Evolutionary conservation across 345 rosid genomes (phyloP).

Genomic region (Lepidium sativum): DNA sequence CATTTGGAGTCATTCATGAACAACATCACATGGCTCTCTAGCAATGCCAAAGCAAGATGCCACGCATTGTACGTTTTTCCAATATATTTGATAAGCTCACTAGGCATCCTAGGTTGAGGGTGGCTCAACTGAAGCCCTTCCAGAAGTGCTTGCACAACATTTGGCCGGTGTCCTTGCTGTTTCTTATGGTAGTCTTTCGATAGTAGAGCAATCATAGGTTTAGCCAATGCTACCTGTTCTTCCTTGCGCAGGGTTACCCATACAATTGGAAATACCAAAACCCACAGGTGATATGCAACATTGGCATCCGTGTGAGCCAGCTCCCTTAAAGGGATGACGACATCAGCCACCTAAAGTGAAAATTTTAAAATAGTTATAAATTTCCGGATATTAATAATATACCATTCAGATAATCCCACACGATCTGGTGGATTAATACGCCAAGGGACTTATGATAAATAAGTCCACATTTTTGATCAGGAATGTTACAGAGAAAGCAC

Average conservation of each 20-base stretch:
- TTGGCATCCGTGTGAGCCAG: slow-evolving; percentile 89
- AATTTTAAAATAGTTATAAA: not conserved
- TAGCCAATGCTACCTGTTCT: slow-evolving; percentile 78
- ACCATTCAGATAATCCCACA: not conserved
- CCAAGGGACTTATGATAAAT: not conserved
- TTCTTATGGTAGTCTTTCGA: slow-evolving; percentile 96
- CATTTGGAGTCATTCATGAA: slow-evolving; percentile 85
- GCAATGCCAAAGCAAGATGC: slow-evolving; percentile 87
- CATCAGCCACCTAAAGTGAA: slow-evolving; percentile 69
- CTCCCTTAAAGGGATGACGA: slow-evolving; percentile 84
- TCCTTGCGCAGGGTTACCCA: slow-evolving; percentile 92
- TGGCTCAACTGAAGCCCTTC: slow-evolving; percentile 98
- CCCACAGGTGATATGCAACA: slow-evolving; percentile 98
- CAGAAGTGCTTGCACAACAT: slow-evolving; percentile 97
- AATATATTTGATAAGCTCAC: slow-evolving; percentile 93
- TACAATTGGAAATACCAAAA: slow-evolving; percentile 93
- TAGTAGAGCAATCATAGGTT: slow-evolving; percentile 77
- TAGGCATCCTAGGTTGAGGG: slow-evolving; percentile 98
- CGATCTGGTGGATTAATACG: not conserved
- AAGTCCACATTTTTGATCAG: slow-evolving; percentile 3
- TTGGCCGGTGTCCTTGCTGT: slow-evolving; percentile 91
- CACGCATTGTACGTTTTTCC: slow-evolving; percentile 98
- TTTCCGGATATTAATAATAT: not conserved
- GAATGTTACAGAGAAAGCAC: slow-evolving; percentile 7
- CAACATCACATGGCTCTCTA: slow-evolving; percentile 94